These are phyloP conservation scores for Epicoccum nigrum DNA, from an alignment of 2,329 filamentous ascomycete species.

Conservation along the genomic window DNA sequence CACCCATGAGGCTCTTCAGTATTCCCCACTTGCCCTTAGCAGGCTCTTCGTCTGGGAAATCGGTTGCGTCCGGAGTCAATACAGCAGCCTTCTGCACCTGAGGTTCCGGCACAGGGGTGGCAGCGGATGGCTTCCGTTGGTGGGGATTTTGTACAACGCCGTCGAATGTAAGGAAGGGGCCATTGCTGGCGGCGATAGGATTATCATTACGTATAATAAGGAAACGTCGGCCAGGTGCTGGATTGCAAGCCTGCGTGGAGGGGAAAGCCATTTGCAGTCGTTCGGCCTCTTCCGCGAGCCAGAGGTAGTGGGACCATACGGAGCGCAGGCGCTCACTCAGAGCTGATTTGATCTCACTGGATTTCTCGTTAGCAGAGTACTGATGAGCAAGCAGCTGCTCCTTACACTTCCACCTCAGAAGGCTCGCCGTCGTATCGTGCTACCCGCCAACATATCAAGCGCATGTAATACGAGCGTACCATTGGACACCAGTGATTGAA, in stretches of 20 bases:
- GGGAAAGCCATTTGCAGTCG: conserved; percentile 62
- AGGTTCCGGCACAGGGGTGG: conserved; percentile 28
- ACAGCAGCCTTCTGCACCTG: conserved; percentile 39
- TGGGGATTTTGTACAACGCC: conserved; percentile 56
- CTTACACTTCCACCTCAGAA: conserved; percentile 71
- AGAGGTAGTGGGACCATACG: conserved; percentile 80
- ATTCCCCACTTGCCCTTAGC: conserved; percentile 68
- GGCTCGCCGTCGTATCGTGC: conserved; percentile 75
- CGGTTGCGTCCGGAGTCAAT: conserved; percentile 38
- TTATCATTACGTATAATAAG: conserved; percentile 87
- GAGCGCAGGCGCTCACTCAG: conserved; percentile 72
- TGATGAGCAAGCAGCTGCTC: conserved; percentile 19
- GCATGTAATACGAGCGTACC: conserved; percentile 92
- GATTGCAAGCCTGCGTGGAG: conserved; percentile 81
- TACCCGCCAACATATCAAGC: conserved; percentile 86
- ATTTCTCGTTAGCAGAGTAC: conserved; percentile 19
- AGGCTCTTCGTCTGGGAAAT: conserved; percentile 43
- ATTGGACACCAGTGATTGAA: conserved; percentile 97
- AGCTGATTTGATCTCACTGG: conserved; percentile 70
- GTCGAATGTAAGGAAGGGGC: conserved; percentile 68
- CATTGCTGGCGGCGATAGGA: conserved; percentile 57
- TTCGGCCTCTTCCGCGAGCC: conserved; percentile 72
- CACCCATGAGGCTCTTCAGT: conserved; percentile 66
- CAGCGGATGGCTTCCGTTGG: conserved; percentile 42
- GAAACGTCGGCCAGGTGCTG: conserved; percentile 82